phyloP scores from a whole-genome alignment of 2,329 filamentous ascomycete species.

The Penicillium sp. region DNA sequence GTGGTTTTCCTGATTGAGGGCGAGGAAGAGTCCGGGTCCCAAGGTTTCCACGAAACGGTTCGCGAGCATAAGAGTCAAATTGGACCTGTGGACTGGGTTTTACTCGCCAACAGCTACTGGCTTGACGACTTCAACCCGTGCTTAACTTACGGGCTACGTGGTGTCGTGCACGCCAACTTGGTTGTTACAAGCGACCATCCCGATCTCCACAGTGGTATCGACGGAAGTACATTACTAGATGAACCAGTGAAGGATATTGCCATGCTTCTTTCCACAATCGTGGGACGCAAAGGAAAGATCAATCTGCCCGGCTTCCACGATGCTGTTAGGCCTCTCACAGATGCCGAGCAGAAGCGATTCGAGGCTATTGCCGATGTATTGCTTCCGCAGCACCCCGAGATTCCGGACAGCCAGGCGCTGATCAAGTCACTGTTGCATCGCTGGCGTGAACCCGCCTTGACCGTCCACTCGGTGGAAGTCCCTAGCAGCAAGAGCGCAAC shows the following conservation, averaged over 20 bases:
- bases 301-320: conserved; percentile 89
- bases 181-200: conserved; percentile 82
- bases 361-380: conserved; percentile 78
- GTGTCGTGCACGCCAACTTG: conserved; percentile 89
- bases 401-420: conserved; percentile 64
- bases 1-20: conserved; percentile 94
- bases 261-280: conserved; percentile 74
- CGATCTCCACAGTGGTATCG: conserved; percentile 94
- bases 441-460: conserved; percentile 93
- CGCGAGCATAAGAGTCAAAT: conserved; percentile 77
- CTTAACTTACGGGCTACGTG: conserved; percentile 87
- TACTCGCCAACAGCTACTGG: conserved; percentile 98
- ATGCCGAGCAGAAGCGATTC: conserved; percentile 75
- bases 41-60: conserved; percentile 84
- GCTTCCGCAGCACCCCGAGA: conserved; percentile 66
- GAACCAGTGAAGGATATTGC: conserved; percentile 92
- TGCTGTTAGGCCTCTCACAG: conserved; percentile 70
- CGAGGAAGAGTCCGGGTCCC: conserved; percentile 91
- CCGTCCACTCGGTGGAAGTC: conserved; percentile 81
- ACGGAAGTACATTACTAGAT: conserved; percentile 84
- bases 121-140: conserved; percentile 93
- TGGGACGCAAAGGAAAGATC: conserved; percentile 75
- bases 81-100: conserved; percentile 87
- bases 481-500: conserved; percentile 85
- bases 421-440: conserved; percentile 84